Evolutionary conservation across 179 eudicot genomes (phyloP).

Genomic region (Spergularia azorica): DNA sequence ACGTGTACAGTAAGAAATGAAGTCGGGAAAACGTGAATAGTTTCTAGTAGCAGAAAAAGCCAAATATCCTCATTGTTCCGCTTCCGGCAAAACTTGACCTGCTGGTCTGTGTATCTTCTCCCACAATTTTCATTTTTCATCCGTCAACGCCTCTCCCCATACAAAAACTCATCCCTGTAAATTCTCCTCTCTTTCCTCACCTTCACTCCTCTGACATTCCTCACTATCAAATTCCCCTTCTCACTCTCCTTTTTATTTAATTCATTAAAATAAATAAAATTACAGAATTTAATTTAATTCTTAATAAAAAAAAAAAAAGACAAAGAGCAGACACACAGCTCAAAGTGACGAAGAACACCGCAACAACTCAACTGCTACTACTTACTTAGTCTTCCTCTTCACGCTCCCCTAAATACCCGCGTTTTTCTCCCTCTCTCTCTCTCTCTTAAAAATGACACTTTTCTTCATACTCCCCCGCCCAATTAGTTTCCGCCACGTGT

Average conservation of each 20-base stretch:
- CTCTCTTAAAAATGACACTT: not conserved
- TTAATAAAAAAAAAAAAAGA: not conserved
- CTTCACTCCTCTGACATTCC: not conserved
- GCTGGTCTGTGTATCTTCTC: too few relatives aligned
- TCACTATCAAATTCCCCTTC: not conserved
- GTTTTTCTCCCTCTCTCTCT: not conserved
- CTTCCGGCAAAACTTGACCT: too few relatives aligned
- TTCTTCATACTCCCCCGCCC: not conserved
- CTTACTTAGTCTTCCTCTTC: not conserved
- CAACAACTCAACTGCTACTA: not conserved
- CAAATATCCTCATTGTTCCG: too few relatives aligned
- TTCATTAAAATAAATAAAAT: too few relatives aligned
- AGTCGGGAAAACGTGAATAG: too few relatives aligned
- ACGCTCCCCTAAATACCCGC: not conserved
- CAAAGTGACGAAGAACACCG: constrained; percentile 22
- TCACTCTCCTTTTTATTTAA: not conserved
- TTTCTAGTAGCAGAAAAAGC: too few relatives aligned
- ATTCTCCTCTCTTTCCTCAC: not conserved
- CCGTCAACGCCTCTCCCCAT: too few relatives aligned
- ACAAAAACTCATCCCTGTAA: not conserved
- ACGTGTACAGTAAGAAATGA: too few relatives aligned
- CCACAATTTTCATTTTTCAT: too few relatives aligned
- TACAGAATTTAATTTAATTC: not conserved
- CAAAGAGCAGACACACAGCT: constrained; percentile 9
- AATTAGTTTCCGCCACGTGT: constrained; percentile 5